Base-by-base conservation (phyloP, 1,284 basidiomycete genomes). In the Rhodofomes roseus region DNA sequence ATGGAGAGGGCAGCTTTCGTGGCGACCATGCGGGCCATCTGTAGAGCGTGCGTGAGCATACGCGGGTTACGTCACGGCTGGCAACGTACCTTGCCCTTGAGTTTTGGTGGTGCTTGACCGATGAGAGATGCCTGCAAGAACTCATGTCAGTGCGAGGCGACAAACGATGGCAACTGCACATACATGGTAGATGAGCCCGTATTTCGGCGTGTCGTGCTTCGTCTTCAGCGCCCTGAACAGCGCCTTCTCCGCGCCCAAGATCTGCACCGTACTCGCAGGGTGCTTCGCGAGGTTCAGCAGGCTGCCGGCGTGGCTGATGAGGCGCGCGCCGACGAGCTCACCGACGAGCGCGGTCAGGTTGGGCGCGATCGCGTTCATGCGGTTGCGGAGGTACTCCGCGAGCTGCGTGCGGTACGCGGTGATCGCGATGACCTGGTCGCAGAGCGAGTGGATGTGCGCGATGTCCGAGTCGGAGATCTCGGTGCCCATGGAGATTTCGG, bases 21-120 rank as follows among this genome's bases (percentile, higher is more conserved):
- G 40, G 96, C 95, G 31, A 98, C 95, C 96, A 99, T 99, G 68
- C 97, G 92, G 14, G 97, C 97, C 96, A 99, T 98, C 89, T 92
- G 61, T 1, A 4, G 4, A 27, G 54, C 58, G 11, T 25, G 41
- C 39, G 57, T 56, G 36, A 52, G 14, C 22, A 22, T 31, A 12
- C 52, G 18, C 23, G 3, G 11, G 20, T 18, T 14, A 34, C 6
- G 22, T 14, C 14, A 8, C 6, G 16, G 40, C 58, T 34, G 57
- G 18, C 62, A 77, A 14, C 37, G 5, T 55, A 89, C 90, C 81
- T 99, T 99, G 70, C 96, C 97, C 84, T 99, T 99, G 65, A 98
- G 85, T 80, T 98, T 98, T 66, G 95, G 94, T 54, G 96, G 94
- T 57, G 97, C 96, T 80, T 97, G 95, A 40, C 96, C 97, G 66